phyloP scores from a whole-genome alignment of 129 eudicot genomes.

The Arctium minus region DNA sequence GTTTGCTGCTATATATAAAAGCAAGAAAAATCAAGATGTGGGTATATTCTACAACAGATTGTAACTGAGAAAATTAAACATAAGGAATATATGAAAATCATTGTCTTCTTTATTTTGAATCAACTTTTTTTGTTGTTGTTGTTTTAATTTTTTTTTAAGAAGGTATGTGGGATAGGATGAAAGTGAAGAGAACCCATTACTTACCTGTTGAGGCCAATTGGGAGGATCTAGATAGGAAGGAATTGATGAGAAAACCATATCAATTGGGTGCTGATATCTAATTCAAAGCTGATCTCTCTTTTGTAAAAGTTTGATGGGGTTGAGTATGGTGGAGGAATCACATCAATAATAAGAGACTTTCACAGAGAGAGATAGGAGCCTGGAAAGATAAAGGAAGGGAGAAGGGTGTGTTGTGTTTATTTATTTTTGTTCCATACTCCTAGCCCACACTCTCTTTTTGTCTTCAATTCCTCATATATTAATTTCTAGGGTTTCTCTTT shows the following conservation, averaged over 20 bases:
- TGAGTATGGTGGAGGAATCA: conserved; percentile 49
- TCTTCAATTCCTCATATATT: conserved; percentile 19
- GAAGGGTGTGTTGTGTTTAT: conserved; percentile 37
- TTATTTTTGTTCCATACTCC: conserved; percentile 25
- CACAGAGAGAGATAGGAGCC: conserved; percentile 40
- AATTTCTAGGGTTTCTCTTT: conserved; percentile 28
- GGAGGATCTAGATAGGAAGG: conserved; percentile 59
- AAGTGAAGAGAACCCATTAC: not conserved
- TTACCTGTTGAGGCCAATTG: conserved; percentile 48
- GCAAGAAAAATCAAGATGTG: conserved; percentile 14
- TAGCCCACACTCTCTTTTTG: conserved; percentile 36
- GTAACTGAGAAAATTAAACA: conserved; percentile 10
- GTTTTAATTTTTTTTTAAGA: conserved; percentile 4
- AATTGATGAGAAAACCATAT: conserved; percentile 56
- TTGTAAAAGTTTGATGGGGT: conserved; percentile 39
- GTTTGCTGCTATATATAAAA: conserved; percentile 29
- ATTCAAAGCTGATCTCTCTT: conserved; percentile 22
- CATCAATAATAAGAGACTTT: conserved; percentile 44
- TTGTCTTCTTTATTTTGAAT: not conserved
- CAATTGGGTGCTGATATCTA: conserved; percentile 20
- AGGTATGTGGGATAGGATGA: not conserved
- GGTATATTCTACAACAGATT: conserved; percentile 35
- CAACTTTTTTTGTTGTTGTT: not conserved
- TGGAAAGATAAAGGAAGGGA: conserved; percentile 32
- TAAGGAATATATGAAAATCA: conserved; percentile 23